Percentiles rank a stretch among this genome's conserved stretches.
These are phyloP conservation scores for Fagus crenata DNA, from an alignment of 306 rosid species.

Conservation along the genomic window DNA sequence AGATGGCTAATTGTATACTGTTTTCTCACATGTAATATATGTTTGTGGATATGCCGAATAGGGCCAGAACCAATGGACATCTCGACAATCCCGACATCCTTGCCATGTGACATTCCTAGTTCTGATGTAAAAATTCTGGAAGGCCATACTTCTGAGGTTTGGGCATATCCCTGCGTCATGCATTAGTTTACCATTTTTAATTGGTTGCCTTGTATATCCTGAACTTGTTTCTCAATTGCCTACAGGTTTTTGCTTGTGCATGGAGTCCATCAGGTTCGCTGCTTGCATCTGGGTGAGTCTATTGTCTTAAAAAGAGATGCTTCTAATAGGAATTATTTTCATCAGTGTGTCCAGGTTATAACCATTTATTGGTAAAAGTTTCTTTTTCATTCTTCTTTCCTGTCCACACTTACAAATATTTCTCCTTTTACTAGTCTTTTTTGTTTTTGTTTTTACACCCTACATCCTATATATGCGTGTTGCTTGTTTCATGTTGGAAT, in stretches of 20 bases:
- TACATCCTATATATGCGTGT: neutral
- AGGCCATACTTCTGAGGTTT: conserved; percentile 72
- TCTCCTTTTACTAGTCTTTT: neutral
- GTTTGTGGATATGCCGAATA: conserved; percentile 25
- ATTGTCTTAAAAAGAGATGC: conserved; percentile 3
- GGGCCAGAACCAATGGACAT: conserved; percentile 73
- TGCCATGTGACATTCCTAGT: conserved; percentile 40
- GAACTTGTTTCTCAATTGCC: conserved; percentile 11
- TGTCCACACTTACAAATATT: neutral
- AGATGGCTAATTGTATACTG: neutral
- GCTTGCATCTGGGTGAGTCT: conserved; percentile 75
- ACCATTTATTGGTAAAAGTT: neutral
- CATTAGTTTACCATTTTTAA: conserved; percentile 1
- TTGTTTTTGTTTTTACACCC: neutral
- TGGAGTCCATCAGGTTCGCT: conserved; percentile 69
- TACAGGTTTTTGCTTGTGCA: conserved; percentile 72
- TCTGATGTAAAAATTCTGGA: conserved; percentile 52
- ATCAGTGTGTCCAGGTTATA: neutral
- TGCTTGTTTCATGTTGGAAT: neutral
- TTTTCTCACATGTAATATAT: neutral
- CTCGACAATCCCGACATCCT: conserved; percentile 32
- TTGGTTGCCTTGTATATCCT: conserved; percentile 7
- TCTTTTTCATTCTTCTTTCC: neutral
- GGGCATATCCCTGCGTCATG: conserved; percentile 14
- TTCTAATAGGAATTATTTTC: neutral